phyloP scores from a whole-genome alignment of 169 alveolate genomes.

The Eimeria praecox region DNA sequence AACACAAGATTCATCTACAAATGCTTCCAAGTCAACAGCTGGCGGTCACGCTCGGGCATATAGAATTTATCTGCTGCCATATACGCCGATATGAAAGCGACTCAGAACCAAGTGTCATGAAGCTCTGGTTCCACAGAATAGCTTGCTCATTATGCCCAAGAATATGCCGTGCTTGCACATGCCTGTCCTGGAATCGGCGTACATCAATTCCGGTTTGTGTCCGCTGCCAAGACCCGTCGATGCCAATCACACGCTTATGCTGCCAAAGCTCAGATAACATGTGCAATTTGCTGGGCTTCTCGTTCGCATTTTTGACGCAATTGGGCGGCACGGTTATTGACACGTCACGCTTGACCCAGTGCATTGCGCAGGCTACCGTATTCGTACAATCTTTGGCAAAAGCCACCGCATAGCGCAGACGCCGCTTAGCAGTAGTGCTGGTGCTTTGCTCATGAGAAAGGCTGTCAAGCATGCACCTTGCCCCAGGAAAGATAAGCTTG shows the following conservation, averaged over 20 bases:
- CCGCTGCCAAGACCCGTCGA: background rate
- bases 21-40: background rate
- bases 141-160: too few species aligned
- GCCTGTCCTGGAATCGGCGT: too few species aligned
- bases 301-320: background rate
- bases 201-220: background rate
- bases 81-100: too few species aligned
- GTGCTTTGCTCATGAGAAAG: background rate
- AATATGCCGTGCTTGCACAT: too few species aligned
- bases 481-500: too few species aligned
- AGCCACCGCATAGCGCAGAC: background rate
- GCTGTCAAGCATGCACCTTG: background rate
- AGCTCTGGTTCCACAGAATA: too few species aligned
- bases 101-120: too few species aligned
- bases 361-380: background rate
- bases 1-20: background rate
- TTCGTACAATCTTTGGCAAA: background rate
- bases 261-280: background rate
- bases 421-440: background rate
- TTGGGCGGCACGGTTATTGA: background rate
- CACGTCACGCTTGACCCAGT: background rate
- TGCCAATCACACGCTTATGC: background rate
- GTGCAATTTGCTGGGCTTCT: background rate
- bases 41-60: background rate
- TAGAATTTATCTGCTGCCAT: background rate